Percentiles rank a stretch among this genome's conserved stretches.
Evolutionary conservation across 2,329 filamentous ascomycete genomes (phyloP).

Genomic region (Fusarium mundagurra): DNA sequence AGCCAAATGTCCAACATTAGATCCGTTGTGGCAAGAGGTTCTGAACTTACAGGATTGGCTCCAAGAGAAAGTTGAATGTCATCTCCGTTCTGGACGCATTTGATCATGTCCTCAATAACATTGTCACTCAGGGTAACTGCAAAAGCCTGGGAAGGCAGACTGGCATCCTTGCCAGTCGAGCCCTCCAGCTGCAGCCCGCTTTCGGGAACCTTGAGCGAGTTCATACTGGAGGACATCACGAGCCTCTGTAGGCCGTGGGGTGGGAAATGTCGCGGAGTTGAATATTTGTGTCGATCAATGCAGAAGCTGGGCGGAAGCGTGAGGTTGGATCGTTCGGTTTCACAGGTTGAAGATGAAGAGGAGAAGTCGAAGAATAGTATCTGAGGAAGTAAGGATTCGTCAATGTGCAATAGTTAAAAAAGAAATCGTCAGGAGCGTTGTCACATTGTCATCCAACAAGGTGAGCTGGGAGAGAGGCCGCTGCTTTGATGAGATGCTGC

Average conservation of each 20-base stretch:
- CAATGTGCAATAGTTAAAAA: slow-evolving; percentile 15
- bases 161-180: slow-evolving; percentile 55
- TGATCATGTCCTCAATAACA: slow-evolving; percentile 71
- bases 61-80: slow-evolving; percentile 67
- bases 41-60: slow-evolving; percentile 64
- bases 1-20: neutral
- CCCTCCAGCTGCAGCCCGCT: slow-evolving; percentile 66
- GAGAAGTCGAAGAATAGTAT: neutral
- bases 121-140: slow-evolving; percentile 66
- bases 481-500: slow-evolving; percentile 38
- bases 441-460: slow-evolving; percentile 44
- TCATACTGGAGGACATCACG: slow-evolving; percentile 54
- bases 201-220: slow-evolving; percentile 65
- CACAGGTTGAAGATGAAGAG: slow-evolving; percentile 1
- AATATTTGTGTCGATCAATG: slow-evolving; percentile 39
- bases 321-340: slow-evolving; percentile 16
- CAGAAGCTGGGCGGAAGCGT: slow-evolving; percentile 22
- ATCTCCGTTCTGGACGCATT: slow-evolving; percentile 65
- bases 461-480: slow-evolving; percentile 42
- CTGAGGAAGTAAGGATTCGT: slow-evolving; percentile 8
- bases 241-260: slow-evolving; percentile 42
- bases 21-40: neutral
- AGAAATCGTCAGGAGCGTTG: slow-evolving; percentile 31
- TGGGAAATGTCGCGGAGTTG: slow-evolving; percentile 43
- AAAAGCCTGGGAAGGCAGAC: slow-evolving; percentile 65